A percentile compares a stretch with the other conserved stretches of the same genome.
Conservation (phyloP, 1,284 basidiomycete genomes). For the Anthracocystis walkeri region DNA sequence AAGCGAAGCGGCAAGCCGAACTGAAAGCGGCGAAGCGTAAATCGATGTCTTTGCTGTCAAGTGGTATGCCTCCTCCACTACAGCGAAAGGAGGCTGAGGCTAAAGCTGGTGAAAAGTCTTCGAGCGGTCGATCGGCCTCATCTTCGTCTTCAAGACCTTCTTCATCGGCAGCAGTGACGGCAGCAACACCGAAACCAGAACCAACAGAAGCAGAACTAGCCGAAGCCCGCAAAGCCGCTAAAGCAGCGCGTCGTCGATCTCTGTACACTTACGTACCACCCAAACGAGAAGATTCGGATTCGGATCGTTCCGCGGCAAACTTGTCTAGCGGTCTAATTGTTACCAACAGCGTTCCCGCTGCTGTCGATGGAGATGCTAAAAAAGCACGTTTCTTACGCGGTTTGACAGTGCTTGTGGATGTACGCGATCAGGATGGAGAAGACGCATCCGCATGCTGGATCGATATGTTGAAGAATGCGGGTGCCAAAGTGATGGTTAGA, state of each 20-base stretch:
- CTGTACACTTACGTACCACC: conserved; percentile 49
- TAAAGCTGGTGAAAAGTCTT: neutral
- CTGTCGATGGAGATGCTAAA: conserved; percentile 22
- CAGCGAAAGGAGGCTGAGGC: conserved; percentile 15
- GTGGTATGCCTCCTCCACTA: conserved; percentile 41
- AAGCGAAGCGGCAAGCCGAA: conserved; percentile 39
- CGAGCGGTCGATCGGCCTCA: neutral
- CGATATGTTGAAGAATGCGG: conserved; percentile 55
- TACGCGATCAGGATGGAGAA: conserved; percentile 60
- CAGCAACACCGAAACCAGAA: conserved; percentile 1
- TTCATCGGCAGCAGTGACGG: neutral
- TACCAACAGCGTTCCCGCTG: neutral
- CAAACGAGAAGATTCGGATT: conserved; percentile 41
- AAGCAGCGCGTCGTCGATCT: conserved; percentile 49
- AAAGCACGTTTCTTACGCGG: conserved; percentile 49
- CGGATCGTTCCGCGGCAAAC: conserved; percentile 42
- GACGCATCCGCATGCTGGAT: conserved; percentile 58
- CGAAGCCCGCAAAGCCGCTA: conserved; percentile 42
- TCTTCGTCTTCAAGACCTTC: neutral
- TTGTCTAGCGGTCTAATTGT: conserved; percentile 31
- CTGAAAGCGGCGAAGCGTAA: conserved; percentile 42
- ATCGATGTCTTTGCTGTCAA: conserved; percentile 41
- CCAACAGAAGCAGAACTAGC: conserved; percentile 15
- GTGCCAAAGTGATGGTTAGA: conserved; percentile 58
- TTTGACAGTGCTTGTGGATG: conserved; percentile 59